Evolutionary conservation across 371 early-diverging fungal species (phyloP), one percentile per base, ranked within the genome.

Genomic region (Mucor indicus): DNA sequence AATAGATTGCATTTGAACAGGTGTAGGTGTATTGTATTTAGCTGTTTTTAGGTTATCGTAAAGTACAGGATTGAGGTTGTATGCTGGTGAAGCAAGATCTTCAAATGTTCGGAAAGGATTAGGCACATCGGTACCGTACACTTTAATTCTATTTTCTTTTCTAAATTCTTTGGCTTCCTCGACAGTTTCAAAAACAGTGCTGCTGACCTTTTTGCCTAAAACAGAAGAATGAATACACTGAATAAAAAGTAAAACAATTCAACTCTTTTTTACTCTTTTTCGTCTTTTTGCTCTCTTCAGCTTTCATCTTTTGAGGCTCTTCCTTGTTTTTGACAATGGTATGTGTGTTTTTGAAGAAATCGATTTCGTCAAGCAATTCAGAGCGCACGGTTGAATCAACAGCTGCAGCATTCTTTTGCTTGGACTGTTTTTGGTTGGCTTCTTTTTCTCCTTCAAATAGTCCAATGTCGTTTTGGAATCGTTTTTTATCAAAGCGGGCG

Each of bases 1-100:
- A 16, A 94, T 85, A 1, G 92, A 79, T 71, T 92, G 93, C 89
- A 91, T 91, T 60, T 98, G 97, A 56, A 99, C 95, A 1, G 98
- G 90, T 16, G 99, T 99, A 7, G 96, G 95, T n/a, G 77, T 73
- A n/a, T 69, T 73, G 61, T 89, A 95, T 24, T 85, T 83, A 25
- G 64, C 63, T 9, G 62, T 69, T 35, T 56, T 58, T 32, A 91
- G 60, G 57, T 91, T 93, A 33, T 79, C 79, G 32, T 72, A 65
- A 10, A 95, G 74, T 50, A 72, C 84, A 13, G 77, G 70, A 23
- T 79, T 77, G 31, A 93, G 60, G n/a, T 77, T 58, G 68, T 88
- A 92, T 53, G 83, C 81, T n/a, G 61, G 51, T 13, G 81, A 63
- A 36, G 77, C 78, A 37, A 97, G 75, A 55, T 89, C 89, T 23